Conservation (phyloP, 2,329 filamentous ascomycete species). For the Dryadomyces quercivorus region DNA sequence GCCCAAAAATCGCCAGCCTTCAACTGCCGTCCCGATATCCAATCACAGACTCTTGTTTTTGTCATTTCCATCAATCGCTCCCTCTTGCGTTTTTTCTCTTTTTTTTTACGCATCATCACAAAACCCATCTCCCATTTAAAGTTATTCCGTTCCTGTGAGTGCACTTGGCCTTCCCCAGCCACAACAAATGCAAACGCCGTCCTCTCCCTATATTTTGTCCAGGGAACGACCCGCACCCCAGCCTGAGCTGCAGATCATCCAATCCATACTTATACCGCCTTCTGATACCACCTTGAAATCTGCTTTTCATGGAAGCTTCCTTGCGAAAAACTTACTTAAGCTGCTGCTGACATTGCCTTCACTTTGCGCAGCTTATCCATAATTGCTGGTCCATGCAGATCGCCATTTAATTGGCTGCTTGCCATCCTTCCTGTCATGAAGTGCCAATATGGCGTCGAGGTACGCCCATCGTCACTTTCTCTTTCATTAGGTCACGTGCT, state of each 20-base stretch:
- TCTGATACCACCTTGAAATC: not conserved
- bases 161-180: not conserved
- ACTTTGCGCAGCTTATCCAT: not conserved
- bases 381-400: not conserved
- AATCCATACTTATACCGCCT: not conserved
- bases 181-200: not conserved
- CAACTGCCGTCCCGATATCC: not conserved
- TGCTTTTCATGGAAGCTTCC: not conserved
- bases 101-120: not conserved
- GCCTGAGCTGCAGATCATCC: not conserved
- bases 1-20: not conserved
- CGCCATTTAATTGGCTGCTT: constrained; percentile 7
- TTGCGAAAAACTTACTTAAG: not conserved
- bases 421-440: constrained; percentile 17
- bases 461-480: constrained; percentile 17
- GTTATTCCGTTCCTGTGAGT: not conserved
- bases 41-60: not conserved
- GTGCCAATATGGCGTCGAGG: constrained; percentile 45
- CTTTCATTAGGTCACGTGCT: constrained; percentile 7
- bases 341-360: not conserved
- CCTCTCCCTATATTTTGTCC: not conserved
- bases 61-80: not conserved
- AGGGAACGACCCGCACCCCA: not conserved
- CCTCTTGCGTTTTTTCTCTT: not conserved
- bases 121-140: not conserved